Evolutionary conservation across 2,329 filamentous ascomycete genomes (phyloP), one percentile per base, ranked within the genome.

Genomic region (Colletotrichum filicis): DNA sequence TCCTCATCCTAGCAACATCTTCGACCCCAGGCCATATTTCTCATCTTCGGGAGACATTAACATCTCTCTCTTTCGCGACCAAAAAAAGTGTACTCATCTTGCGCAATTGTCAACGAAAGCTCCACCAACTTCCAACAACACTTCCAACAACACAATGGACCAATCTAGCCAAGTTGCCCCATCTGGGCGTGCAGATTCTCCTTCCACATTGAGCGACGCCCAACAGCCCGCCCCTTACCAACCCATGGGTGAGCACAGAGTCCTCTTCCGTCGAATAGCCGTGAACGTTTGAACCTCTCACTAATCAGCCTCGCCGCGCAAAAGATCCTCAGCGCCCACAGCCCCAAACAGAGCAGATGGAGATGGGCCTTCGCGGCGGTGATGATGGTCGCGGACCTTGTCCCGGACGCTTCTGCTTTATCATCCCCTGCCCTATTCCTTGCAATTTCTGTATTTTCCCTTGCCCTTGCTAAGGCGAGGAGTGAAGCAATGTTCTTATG

Each of bases 401-500:
- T 66, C 81, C 79, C 5, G 82, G 81, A 9, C 78, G 82, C 7
- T 82, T 82, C 68, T 83, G 82, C 77, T 83, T 82, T 72, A 79
- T 81, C 52, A 81, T 83, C 37, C 81, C 81, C 4, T 83, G 81
- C 62, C 81, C 80, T 3, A 75, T 83, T n/a, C 81, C 81, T 28
- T 79, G 78, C 75, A 77, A 82, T 69, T 83, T 76, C 73, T 82
- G 81, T 74, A 76, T 82, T 46, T 74, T 80, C 66, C 78, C 77
- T 9, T 77, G 77, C 60, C 76, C 77, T 14, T 79, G 77, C 68
- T 79, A 76, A 55, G 9, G 42, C 42, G 42, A 49, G 19, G 19
- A 49, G 19, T 22, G 19, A 49, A 49, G 42, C 42, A 49, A 22
- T 49, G 6, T 22, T 7, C 11, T 49, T 49, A 8, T n/a, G 9